Percentiles rank a stretch among this genome's conserved stretches.
These are phyloP conservation scores for Cydonia oblonga DNA, from an alignment of 331 rosid species.

Conservation along the genomic window DNA sequence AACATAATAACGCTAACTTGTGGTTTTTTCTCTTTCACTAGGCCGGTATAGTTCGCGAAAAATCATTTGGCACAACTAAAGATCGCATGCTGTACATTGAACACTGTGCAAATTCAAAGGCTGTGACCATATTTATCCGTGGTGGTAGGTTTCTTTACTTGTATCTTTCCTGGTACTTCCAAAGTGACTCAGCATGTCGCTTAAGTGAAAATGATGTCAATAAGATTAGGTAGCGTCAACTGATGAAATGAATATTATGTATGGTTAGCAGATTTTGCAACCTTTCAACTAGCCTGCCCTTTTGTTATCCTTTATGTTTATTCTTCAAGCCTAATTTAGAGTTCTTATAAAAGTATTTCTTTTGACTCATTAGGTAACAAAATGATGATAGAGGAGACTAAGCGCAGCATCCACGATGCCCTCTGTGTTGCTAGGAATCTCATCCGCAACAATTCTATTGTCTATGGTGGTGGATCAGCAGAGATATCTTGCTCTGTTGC, in stretches of 20 bases:
- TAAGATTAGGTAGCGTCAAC: not conserved
- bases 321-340: not conserved
- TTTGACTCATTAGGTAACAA: conserved; percentile 57
- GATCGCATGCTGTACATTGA: conserved; percentile 95
- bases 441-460: conserved; percentile 89
- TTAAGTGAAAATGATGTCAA: not conserved
- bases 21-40: conserved; percentile 3
- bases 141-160: conserved; percentile 48
- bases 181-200: not conserved
- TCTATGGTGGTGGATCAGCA: conserved; percentile 95
- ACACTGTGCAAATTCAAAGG: conserved; percentile 96
- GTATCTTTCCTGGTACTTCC: not conserved
- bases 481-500: conserved; percentile 86
- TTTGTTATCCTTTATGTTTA: not conserved
- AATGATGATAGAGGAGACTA: conserved; percentile 97
- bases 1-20: not conserved
- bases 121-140: conserved; percentile 81
- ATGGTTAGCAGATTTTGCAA: not conserved
- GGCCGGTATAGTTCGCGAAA: conserved; percentile 97
- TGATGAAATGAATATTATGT: not conserved
- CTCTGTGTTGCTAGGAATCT: conserved; percentile 96
- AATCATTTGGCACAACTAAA: conserved; percentile 90
- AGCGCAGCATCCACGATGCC: conserved; percentile 92
- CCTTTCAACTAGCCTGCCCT: too few relatives aligned
- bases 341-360: conserved; percentile 11